Percentiles rank a stretch among this genome's conserved stretches.
These are phyloP conservation scores for Peronosclerospora sorghi DNA, from an alignment of 352 stramenopile species.

Conservation along the genomic window DNA sequence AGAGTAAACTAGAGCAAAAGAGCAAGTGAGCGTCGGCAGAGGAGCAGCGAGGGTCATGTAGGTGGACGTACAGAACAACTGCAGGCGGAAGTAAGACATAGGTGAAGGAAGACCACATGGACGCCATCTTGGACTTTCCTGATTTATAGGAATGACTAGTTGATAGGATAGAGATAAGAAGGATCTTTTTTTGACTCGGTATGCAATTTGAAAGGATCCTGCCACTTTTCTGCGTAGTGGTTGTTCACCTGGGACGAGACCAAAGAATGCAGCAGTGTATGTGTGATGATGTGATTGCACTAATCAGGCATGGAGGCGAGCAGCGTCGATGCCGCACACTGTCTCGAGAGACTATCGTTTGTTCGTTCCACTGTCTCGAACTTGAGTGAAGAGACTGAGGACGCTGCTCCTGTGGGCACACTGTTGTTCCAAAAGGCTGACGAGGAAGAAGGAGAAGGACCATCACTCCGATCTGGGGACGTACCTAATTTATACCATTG, in stretches of 20 bases:
- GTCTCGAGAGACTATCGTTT: slow-evolving; percentile 19
- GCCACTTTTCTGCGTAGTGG: too few species aligned
- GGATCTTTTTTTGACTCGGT: neutral
- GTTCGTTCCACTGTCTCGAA: slow-evolving; percentile 1
- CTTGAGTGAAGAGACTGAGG: slow-evolving; percentile 4
- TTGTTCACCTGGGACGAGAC: neutral
- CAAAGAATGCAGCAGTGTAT: neutral
- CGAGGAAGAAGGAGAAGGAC: slow-evolving; percentile 7
- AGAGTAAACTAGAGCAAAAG: slow-evolving; percentile 28
- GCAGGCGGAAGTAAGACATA: slow-evolving; percentile 67
- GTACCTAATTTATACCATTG: slow-evolving; percentile 43
- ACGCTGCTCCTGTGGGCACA: too few species aligned
- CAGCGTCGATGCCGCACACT: neutral
- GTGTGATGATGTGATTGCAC: too few species aligned
- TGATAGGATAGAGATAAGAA: neutral
- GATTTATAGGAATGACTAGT: neutral
- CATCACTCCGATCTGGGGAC: slow-evolving; percentile 27
- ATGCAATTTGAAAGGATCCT: neutral
- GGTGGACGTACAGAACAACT: slow-evolving; percentile 53
- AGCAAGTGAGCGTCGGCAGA: neutral
- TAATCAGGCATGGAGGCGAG: too few species aligned
- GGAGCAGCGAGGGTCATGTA: neutral
- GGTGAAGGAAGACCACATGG: slow-evolving; percentile 69
- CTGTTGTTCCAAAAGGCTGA: slow-evolving; percentile 6
- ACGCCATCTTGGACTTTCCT: slow-evolving; percentile 24